Conservation (phyloP, 1,139 yeast genomes). For the Yamadazyma jaroonii region DNA sequence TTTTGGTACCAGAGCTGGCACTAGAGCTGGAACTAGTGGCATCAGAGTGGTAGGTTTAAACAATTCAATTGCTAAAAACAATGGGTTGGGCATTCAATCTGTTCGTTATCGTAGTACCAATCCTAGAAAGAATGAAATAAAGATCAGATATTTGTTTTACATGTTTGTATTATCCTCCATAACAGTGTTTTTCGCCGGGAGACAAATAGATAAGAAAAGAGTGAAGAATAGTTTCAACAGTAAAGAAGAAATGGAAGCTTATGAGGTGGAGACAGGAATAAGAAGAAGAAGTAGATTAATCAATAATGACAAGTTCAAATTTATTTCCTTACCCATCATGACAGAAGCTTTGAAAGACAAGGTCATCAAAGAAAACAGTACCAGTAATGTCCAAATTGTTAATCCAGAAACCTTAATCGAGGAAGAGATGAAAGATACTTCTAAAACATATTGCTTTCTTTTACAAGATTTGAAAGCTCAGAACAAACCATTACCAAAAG, state of each 20-base stretch:
- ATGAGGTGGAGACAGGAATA: slow-evolving; percentile 50
- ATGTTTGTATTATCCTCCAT: slow-evolving; percentile 52
- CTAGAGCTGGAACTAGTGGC: too few relatives aligned
- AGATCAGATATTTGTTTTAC: slow-evolving; percentile 47
- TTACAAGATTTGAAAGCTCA: slow-evolving; percentile 37
- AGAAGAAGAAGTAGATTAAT: slow-evolving; percentile 53
- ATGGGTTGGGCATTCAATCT: background rate
- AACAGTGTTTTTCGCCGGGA: slow-evolving; percentile 51
- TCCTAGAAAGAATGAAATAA: slow-evolving; percentile 29
- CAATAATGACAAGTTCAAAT: slow-evolving; percentile 28
- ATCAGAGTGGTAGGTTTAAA: too few relatives aligned
- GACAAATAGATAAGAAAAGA: slow-evolving; percentile 48
- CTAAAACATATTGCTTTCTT: slow-evolving; percentile 39
- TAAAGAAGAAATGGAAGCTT: slow-evolving; percentile 58
- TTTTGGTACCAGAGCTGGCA: too few relatives aligned
- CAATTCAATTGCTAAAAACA: too few relatives aligned
- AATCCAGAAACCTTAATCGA: slow-evolving; percentile 46
- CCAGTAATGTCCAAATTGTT: slow-evolving; percentile 43
- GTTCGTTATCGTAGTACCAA: background rate
- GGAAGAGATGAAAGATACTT: slow-evolving; percentile 38
- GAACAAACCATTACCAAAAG: slow-evolving; percentile 49
- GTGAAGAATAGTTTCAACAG: slow-evolving; percentile 50
- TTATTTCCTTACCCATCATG: slow-evolving; percentile 45
- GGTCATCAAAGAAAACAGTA: slow-evolving; percentile 12
- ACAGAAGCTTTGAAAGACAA: slow-evolving; percentile 5